A percentile compares a stretch with the other conserved stretches of the same genome.
Conservation (phyloP, 495 filamentous ascomycete species). For the Aspergillus egyptiacus region DNA sequence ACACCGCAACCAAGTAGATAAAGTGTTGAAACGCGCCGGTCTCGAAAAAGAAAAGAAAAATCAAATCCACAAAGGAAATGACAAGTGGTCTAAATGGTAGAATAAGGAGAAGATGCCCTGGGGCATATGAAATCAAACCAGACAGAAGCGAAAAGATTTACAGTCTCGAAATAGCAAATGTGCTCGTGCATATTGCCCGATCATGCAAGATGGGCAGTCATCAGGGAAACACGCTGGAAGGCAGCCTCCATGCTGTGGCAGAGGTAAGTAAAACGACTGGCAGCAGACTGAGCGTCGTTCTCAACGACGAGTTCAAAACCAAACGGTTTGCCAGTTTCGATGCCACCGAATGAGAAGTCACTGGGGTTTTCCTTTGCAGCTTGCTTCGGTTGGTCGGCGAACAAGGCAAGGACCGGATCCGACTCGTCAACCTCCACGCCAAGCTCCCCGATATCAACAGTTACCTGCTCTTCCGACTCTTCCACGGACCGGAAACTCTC, state of each 20-base stretch:
- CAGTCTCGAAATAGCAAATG: slow-evolving; percentile 18
- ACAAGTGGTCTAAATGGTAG: slow-evolving; percentile 16
- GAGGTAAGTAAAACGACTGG: slow-evolving; percentile 38
- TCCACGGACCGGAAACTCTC: slow-evolving; percentile 34
- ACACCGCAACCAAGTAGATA: no score
- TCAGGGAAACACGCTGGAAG: slow-evolving; percentile 41
- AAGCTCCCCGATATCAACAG: slow-evolving; percentile 30
- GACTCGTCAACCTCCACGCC: slow-evolving; percentile 53
- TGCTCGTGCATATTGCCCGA: slow-evolving; percentile 28
- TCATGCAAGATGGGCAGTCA: slow-evolving; percentile 45
- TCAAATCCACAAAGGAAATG: slow-evolving; percentile 21
- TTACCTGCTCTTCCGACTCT: slow-evolving; percentile 23
- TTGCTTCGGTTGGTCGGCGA: slow-evolving; percentile 42
- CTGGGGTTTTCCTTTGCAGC: slow-evolving; percentile 8
- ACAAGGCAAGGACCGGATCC: slow-evolving; percentile 56
- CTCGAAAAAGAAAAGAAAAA: not conserved
- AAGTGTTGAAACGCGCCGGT: no score
- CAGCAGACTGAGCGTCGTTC: slow-evolving; percentile 23
- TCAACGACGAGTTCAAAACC: slow-evolving; percentile 58
- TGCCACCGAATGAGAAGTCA: slow-evolving; percentile 46
- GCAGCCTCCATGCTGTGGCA: slow-evolving; percentile 47
- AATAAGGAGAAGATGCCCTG: no score
- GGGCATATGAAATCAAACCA: no score
- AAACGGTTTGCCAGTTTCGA: slow-evolving; percentile 52
- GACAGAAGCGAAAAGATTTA: slow-evolving; percentile 13